Percentiles rank a stretch among this genome's conserved stretches.
Evolutionary conservation across 2,329 filamentous ascomycete genomes (phyloP).

Genomic region (Acephala macrosclerotiorum): DNA sequence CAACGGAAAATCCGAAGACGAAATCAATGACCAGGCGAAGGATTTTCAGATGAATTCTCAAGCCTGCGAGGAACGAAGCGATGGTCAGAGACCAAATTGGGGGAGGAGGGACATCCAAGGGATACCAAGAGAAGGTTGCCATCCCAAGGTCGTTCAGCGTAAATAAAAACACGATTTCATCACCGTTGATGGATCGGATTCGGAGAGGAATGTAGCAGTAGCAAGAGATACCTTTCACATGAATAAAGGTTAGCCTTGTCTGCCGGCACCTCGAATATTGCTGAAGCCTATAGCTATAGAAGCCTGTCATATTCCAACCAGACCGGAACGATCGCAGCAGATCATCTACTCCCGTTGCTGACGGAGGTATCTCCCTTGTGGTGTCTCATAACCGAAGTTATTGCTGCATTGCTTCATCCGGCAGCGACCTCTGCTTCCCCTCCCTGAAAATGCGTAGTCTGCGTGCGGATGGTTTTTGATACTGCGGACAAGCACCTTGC

Average conservation of each 20-base stretch:
- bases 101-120: background rate
- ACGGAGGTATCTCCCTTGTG: background rate
- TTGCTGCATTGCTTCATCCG: background rate
- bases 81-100: background rate
- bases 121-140: background rate
- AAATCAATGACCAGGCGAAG: background rate
- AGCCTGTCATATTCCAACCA: background rate
- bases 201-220: too few species aligned
- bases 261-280: too few species aligned
- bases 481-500: background rate
- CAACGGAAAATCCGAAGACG: background rate
- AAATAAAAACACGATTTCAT: background rate
- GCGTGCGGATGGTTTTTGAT: background rate
- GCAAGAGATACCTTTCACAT: too few species aligned
- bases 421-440: background rate
- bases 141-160: background rate
- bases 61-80: background rate
- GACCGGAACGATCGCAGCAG: background rate
- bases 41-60: background rate
- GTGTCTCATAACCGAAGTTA: background rate
- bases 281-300: background rate
- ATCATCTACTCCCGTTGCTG: background rate
- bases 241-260: too few species aligned
- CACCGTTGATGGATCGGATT: too few species aligned
- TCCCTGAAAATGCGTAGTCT: background rate